Evolutionary conservation across 106 monocot genomes (phyloP).

Genomic region (Dactylorhiza incarnata): DNA sequence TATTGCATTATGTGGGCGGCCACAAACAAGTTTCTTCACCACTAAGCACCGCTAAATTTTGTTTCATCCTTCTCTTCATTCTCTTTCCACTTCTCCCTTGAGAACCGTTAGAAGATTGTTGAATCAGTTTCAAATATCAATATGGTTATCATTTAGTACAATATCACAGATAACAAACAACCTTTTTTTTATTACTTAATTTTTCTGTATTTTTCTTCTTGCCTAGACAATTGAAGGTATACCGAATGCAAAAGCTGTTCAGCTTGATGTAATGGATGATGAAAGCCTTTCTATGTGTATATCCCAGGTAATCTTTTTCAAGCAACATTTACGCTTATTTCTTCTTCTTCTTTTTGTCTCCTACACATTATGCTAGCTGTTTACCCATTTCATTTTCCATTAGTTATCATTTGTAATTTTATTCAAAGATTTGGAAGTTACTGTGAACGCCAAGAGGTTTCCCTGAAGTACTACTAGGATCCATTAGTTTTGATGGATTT

Average conservation of each 20-base stretch:
- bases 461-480: neutral
- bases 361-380: neutral
- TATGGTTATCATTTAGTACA: neutral
- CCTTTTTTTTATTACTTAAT: neutral
- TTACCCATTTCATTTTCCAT: neutral
- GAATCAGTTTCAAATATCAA: neutral
- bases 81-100: neutral
- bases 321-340: neutral
- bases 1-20: neutral
- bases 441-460: no score
- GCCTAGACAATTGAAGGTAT: slow-evolving; percentile 81
- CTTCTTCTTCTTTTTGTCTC: neutral
- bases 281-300: slow-evolving; percentile 50
- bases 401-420: neutral
- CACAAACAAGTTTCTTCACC: neutral
- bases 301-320: slow-evolving; percentile 42
- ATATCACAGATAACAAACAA: neutral
- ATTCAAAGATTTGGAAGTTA: neutral
- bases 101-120: neutral
- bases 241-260: slow-evolving; percentile 68
- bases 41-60: neutral
- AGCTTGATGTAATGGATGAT: slow-evolving; percentile 72
- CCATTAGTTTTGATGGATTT: neutral
- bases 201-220: neutral
- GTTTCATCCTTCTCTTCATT: neutral